phyloP scores from a whole-genome alignment of 805 yeast species.

The Metschnikowia picachoensis region DNA sequence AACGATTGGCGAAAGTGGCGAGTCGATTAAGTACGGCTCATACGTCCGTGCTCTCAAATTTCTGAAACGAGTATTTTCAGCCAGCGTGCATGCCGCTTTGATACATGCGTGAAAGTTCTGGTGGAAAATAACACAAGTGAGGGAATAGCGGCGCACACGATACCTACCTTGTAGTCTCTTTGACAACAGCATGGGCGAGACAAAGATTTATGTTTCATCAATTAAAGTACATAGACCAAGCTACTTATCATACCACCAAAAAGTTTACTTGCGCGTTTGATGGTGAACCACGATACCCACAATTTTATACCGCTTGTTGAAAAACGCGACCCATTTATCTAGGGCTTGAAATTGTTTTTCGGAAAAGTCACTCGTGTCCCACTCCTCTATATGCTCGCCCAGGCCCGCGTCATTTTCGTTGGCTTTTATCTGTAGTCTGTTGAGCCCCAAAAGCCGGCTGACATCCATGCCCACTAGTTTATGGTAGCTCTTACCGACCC shows the following conservation, averaged over 20 bases:
- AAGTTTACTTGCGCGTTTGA: slow-evolving; percentile 7
- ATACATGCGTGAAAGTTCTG: too few relatives aligned
- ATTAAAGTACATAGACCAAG: not conserved
- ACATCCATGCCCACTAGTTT: slow-evolving; percentile 75
- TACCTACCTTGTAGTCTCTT: too few relatives aligned
- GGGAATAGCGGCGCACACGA: too few relatives aligned
- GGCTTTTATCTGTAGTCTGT: slow-evolving; percentile 32
- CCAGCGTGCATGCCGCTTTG: not conserved
- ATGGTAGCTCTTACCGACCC: slow-evolving; percentile 71
- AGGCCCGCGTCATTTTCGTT: slow-evolving; percentile 23
- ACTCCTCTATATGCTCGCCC: slow-evolving; percentile 26
- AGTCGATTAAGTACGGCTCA: not conserved
- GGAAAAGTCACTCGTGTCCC: slow-evolving; percentile 50
- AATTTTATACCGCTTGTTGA: slow-evolving; percentile 40
- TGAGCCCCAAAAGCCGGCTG: slow-evolving; percentile 69
- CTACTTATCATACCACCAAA: not conserved
- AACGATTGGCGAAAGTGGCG: not conserved
- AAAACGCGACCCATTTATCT: slow-evolving; percentile 73
- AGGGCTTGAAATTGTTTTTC: slow-evolving; percentile 58
- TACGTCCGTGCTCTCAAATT: not conserved
- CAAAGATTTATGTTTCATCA: not conserved
- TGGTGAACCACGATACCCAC: slow-evolving; percentile 38
- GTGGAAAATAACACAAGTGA: too few relatives aligned
- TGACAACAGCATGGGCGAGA: too few relatives aligned
- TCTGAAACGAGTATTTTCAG: not conserved